These are phyloP conservation scores for Hypoxylon rickii DNA, from an alignment of 495 filamentous ascomycete species.

Conservation along the genomic window DNA sequence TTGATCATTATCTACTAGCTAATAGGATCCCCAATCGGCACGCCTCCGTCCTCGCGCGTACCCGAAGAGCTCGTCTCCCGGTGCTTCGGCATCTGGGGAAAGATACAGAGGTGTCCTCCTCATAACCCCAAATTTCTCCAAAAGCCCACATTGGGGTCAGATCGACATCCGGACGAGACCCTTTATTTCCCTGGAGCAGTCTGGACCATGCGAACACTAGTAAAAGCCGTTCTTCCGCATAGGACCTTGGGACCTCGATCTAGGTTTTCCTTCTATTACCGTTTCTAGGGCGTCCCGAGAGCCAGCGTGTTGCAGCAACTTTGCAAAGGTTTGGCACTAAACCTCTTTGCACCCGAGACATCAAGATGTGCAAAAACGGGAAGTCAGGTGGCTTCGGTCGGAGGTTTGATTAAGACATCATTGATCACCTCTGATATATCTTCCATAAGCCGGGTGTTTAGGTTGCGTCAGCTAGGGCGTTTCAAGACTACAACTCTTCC, in stretches of 20 bases:
- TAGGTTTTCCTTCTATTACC: conserved; percentile 20
- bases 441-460: conserved; percentile 2
- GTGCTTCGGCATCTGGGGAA: conserved; percentile 37
- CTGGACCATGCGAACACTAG: conserved; percentile 24
- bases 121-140: conserved; percentile 33
- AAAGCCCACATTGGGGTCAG: conserved; percentile 28
- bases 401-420: conserved; percentile 2
- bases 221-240: conserved; percentile 34
- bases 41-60: conserved; percentile 26
- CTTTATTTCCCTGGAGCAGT: conserved; percentile 27
- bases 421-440: too few relatives aligned
- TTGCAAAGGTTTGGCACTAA: conserved; percentile 30
- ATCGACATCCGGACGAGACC: conserved; percentile 25
- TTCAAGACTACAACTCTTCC: conserved; percentile 11
- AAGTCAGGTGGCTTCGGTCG: conserved; percentile 17
- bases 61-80: conserved; percentile 27
- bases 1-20: conserved; percentile 11
- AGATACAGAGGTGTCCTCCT: conserved; percentile 15
- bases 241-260: conserved; percentile 31
- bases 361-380: conserved; percentile 5
- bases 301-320: conserved; percentile 4
- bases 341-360: conserved; percentile 12
- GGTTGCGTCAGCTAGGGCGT: conserved; percentile 8
- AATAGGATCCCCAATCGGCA: conserved; percentile 29
- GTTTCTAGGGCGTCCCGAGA: conserved; percentile 23